Conservation (phyloP, 2,329 filamentous ascomycete genomes). For the Fusarium nisikadoi region DNA sequence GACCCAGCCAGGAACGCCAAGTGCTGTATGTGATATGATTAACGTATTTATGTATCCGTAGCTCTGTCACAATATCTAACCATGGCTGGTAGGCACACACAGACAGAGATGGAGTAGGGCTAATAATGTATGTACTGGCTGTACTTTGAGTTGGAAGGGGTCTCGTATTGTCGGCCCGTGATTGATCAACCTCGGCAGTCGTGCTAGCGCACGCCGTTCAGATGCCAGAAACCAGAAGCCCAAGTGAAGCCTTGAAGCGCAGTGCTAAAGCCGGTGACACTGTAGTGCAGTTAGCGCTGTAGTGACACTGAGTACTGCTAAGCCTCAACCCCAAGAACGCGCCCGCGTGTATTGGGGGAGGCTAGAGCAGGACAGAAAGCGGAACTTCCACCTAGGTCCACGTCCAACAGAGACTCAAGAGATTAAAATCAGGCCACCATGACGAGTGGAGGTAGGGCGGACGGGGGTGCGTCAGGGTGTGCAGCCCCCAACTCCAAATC, state of each 20-base stretch:
- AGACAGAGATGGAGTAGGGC: background rate
- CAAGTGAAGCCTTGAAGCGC: slow-evolving; percentile 21
- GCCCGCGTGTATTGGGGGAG: slow-evolving; percentile 21
- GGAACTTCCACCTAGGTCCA: slow-evolving; percentile 36
- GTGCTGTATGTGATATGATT: background rate
- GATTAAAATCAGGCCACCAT: slow-evolving; percentile 46
- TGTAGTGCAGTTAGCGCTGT: slow-evolving; percentile 5
- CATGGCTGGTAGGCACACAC: background rate
- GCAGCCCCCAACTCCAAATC: slow-evolving; percentile 40
- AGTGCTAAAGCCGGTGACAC: slow-evolving; percentile 14
- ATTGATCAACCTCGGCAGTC: slow-evolving; percentile 29
- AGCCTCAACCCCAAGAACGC: slow-evolving; percentile 30
- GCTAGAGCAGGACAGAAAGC: slow-evolving; percentile 19
- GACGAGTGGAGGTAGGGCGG: slow-evolving; percentile 33
- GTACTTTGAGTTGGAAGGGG: slow-evolving; percentile 17
- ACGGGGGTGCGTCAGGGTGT: slow-evolving; percentile 12
- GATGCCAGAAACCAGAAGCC: slow-evolving; percentile 35
- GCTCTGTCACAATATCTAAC: slow-evolving; percentile 1
- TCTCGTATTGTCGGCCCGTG: slow-evolving; percentile 21
- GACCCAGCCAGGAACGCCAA: background rate
- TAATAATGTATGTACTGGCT: no score
- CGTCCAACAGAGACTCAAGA: slow-evolving; percentile 37
- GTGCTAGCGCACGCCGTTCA: slow-evolving; percentile 23
- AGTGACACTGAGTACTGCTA: slow-evolving; percentile 3
- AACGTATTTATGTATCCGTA: background rate